A percentile compares a stretch with the other conserved stretches of the same genome.
These are phyloP conservation scores for Deakozyma indianensis DNA, from an alignment of 805 yeast genomes.

Conservation along the genomic window DNA sequence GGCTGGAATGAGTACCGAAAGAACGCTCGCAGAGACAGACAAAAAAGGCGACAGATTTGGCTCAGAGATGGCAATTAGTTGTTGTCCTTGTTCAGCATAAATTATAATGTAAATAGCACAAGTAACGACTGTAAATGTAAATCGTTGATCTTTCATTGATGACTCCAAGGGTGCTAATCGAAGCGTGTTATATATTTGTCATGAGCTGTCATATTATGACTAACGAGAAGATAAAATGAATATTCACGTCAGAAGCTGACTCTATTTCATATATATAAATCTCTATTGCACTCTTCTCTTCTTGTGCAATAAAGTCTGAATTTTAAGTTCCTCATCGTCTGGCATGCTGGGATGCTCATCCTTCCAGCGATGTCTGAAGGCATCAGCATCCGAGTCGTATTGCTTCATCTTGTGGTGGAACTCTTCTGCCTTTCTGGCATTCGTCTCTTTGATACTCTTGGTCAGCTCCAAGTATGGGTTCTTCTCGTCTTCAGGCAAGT, in stretches of 20 bases:
- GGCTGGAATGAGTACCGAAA: slow-evolving; percentile 35
- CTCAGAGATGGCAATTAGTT: slow-evolving; percentile 30
- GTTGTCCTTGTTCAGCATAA: background rate
- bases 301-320: slow-evolving; percentile 1
- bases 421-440: slow-evolving; percentile 20
- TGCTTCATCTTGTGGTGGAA: slow-evolving; percentile 17
- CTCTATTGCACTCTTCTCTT: background rate
- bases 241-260: too few relatives aligned
- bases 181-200: too few relatives aligned
- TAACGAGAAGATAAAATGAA: too few relatives aligned
- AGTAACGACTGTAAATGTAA: too few relatives aligned
- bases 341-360: slow-evolving; percentile 21
- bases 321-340: slow-evolving; percentile 14
- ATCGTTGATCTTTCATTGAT: too few relatives aligned
- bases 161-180: too few relatives aligned
- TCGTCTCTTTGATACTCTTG: slow-evolving; percentile 20
- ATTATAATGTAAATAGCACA: background rate
- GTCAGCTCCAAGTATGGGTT: slow-evolving; percentile 24
- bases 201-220: too few relatives aligned
- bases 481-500: slow-evolving; percentile 22
- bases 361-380: slow-evolving; percentile 24
- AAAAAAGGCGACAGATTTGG: slow-evolving; percentile 49
- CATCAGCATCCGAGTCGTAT: slow-evolving; percentile 25
- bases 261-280: too few relatives aligned
- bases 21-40: slow-evolving; percentile 40